These are phyloP conservation scores for Eremomyces bilateralis DNA, from an alignment of 495 filamentous ascomycete genomes.

Conservation along the genomic window DNA sequence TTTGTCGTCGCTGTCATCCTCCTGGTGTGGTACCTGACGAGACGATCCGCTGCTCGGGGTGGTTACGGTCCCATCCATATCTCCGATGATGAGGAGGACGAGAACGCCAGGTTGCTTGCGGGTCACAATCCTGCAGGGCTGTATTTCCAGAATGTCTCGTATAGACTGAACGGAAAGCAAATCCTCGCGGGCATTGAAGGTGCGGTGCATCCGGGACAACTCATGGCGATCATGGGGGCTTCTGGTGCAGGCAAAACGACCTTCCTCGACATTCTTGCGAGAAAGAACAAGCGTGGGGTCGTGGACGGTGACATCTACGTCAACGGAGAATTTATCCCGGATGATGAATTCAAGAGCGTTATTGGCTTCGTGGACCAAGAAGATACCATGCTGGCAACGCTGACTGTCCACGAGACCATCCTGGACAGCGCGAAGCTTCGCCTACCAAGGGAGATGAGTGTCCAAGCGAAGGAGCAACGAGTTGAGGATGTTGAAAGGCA, in stretches of 20 bases:
- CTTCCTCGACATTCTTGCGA: constrained; percentile 86
- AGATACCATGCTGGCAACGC: constrained; percentile 88
- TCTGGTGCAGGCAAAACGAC: constrained; percentile 96
- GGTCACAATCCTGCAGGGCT: constrained; percentile 82
- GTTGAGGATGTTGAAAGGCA: constrained; percentile 89
- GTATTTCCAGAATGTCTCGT: constrained; percentile 74
- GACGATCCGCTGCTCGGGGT: constrained; percentile 29
- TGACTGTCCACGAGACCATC: constrained; percentile 97
- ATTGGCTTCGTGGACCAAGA: constrained; percentile 97
- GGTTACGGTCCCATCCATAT: constrained; percentile 59
- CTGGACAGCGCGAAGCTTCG: constrained; percentile 79
- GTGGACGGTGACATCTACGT: constrained; percentile 73
- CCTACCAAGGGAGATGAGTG: constrained; percentile 76
- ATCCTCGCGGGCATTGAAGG: constrained; percentile 68
- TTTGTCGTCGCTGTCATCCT: constrained; percentile 76
- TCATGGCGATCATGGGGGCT: constrained; percentile 95
- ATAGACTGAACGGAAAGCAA: constrained; percentile 65
- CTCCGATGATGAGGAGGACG: constrained; percentile 76
- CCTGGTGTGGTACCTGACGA: constrained; percentile 70
- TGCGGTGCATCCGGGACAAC: constrained; percentile 67
- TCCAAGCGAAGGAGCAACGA: constrained; percentile 62
- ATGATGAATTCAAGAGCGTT: constrained; percentile 72
- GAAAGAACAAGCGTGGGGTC: constrained; percentile 85
- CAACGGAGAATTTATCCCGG: constrained; percentile 74
- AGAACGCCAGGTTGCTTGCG: constrained; percentile 59